Evolutionary conservation across 768 basidiomycete species (phyloP).

Genomic region (Termitomyces sp.): DNA sequence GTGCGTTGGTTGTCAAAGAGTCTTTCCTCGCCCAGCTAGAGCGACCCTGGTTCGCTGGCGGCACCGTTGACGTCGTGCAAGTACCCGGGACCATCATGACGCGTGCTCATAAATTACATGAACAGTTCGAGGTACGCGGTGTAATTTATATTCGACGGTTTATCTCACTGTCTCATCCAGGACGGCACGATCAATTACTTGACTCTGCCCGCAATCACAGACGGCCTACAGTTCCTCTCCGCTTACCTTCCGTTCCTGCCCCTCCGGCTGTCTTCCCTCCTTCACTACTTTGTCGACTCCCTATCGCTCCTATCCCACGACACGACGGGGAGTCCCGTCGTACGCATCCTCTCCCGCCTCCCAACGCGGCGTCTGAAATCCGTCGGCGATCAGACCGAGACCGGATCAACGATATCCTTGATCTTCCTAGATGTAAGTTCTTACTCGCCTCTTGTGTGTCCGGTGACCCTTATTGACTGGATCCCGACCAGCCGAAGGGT

Average conservation of each 20-base stretch:
- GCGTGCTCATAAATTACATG: conserved; percentile 50
- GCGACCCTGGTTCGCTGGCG: conserved; percentile 83
- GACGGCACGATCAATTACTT: conserved; percentile 86
- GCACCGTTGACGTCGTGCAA: conserved; percentile 78
- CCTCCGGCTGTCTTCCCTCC: conserved; percentile 64
- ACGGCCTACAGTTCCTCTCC: conserved; percentile 72
- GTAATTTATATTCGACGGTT: background rate
- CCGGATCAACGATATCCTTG: conserved; percentile 58
- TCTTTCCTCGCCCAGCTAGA: conserved; percentile 55
- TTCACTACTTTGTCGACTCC: conserved; percentile 53
- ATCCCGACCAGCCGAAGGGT: conserved; percentile 47
- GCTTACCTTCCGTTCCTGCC: conserved; percentile 79
- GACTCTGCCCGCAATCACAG: conserved; percentile 69
- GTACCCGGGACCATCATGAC: conserved; percentile 73
- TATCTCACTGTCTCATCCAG: conserved; percentile 18
- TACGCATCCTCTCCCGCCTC: conserved; percentile 61
- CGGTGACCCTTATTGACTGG: background rate
- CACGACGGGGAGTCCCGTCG: conserved; percentile 50
- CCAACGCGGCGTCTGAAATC: conserved; percentile 49
- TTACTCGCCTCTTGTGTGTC: background rate
- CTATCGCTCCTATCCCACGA: conserved; percentile 61
- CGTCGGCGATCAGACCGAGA: conserved; percentile 62
- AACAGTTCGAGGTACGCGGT: conserved; percentile 69
- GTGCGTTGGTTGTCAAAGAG: conserved; percentile 72
- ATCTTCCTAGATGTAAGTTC: conserved; percentile 56